These are phyloP conservation scores for Dipteronia sinensis DNA, from an alignment of 345 rosid species.

Conservation along the genomic window DNA sequence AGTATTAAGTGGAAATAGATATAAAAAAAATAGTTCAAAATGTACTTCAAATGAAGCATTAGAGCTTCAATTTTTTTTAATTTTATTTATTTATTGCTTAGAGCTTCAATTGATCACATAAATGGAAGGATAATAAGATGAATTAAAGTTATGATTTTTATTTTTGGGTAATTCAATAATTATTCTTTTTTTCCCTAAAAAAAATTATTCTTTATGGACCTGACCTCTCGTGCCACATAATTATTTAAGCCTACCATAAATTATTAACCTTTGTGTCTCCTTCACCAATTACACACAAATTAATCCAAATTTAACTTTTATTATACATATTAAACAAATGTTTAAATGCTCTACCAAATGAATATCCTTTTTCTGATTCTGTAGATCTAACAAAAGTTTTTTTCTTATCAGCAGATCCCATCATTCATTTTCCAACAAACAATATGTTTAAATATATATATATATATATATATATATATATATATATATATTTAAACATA, in stretches of 20 bases:
- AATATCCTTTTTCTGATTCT: neutral
- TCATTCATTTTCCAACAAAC: too few relatives aligned
- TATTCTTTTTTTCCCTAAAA: neutral
- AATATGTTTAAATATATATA: too few relatives aligned
- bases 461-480: too few relatives aligned
- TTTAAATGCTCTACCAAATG: neutral
- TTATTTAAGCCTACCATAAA: slow-evolving; percentile 24
- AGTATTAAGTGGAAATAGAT: too few relatives aligned
- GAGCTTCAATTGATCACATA: too few relatives aligned
- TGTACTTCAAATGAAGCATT: too few relatives aligned
- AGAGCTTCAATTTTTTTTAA: too few relatives aligned
- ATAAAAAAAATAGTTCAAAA: too few relatives aligned
- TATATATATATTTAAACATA: too few relatives aligned
- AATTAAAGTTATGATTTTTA: neutral
- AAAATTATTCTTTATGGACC: slow-evolving; percentile 25
- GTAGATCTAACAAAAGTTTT: neutral
- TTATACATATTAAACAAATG: neutral
- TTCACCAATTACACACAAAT: slow-evolving; percentile 12
- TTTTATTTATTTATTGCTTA: too few relatives aligned
- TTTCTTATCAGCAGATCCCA: slow-evolving; percentile 13
- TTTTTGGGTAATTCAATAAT: neutral
- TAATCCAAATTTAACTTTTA: neutral
- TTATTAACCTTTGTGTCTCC: slow-evolving; percentile 17
- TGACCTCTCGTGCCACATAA: slow-evolving; percentile 17
- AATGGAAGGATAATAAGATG: neutral